Percentiles rank a stretch among this genome's conserved stretches.
Conservation (phyloP, 2,329 filamentous ascomycete genomes). For the Zelopaecilomyces penicillatus region DNA sequence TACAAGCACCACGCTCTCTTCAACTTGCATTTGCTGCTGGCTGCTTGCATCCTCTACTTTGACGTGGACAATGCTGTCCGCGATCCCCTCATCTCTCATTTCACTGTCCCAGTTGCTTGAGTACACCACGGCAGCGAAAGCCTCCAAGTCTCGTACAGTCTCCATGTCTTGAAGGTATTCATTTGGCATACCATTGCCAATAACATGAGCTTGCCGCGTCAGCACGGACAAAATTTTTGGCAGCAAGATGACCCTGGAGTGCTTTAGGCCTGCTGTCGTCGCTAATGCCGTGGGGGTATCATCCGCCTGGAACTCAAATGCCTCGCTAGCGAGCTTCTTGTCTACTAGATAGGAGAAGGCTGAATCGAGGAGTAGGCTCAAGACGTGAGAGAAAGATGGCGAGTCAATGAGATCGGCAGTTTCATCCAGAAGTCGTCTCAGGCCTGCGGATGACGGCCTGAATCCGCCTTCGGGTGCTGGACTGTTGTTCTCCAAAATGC, state of each 20-base stretch:
- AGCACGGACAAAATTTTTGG: slow-evolving; percentile 86
- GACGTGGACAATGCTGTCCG: slow-evolving; percentile 29
- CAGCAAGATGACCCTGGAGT: slow-evolving; percentile 58
- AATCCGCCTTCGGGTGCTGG: slow-evolving; percentile 25
- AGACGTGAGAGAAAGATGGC: slow-evolving; percentile 77
- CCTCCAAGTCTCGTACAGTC: slow-evolving; percentile 65
- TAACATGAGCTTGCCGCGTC: slow-evolving; percentile 81
- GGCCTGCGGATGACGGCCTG: slow-evolving; percentile 43
- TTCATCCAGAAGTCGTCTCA: slow-evolving; percentile 85
- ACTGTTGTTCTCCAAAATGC: slow-evolving; percentile 53
- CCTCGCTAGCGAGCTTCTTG: slow-evolving; percentile 67
- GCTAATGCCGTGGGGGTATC: slow-evolving; percentile 28
- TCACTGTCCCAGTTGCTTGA: slow-evolving; percentile 73
- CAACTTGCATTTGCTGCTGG: slow-evolving; percentile 17
- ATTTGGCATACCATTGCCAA: slow-evolving; percentile 69
- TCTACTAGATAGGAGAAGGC: slow-evolving; percentile 81
- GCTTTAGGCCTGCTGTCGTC: slow-evolving; percentile 43
- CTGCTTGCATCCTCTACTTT: slow-evolving; percentile 16
- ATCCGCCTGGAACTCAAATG: slow-evolving; percentile 53
- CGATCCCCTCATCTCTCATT: slow-evolving; percentile 42
- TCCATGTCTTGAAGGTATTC: slow-evolving; percentile 70
- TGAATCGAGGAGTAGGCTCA: slow-evolving; percentile 77
- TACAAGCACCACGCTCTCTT: slow-evolving; percentile 48
- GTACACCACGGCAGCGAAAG: slow-evolving; percentile 81
- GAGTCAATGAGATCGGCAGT: slow-evolving; percentile 94